Evolutionary conservation across 2,329 filamentous ascomycete genomes (phyloP).

Genomic region (Diplocarpon mali): DNA sequence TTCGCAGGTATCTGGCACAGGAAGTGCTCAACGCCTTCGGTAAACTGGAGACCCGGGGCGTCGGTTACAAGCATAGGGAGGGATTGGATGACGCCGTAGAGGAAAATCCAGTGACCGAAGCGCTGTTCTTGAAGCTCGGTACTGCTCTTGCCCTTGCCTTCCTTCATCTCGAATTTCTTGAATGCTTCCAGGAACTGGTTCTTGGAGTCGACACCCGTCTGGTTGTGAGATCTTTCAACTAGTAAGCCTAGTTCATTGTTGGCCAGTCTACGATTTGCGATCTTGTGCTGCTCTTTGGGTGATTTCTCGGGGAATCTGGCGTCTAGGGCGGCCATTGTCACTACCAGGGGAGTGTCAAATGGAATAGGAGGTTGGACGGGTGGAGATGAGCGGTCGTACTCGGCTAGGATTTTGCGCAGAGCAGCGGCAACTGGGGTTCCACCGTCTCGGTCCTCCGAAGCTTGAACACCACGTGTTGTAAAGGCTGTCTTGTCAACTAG

Average conservation of each 20-base stretch:
- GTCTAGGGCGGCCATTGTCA: slow-evolving; percentile 54
- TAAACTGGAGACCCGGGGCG: slow-evolving; percentile 56
- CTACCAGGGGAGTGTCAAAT: slow-evolving; percentile 74
- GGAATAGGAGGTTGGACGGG: slow-evolving; percentile 86
- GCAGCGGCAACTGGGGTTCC: slow-evolving; percentile 54
- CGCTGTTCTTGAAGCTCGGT: slow-evolving; percentile 61
- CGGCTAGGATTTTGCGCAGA: slow-evolving; percentile 67
- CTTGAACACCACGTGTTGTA: slow-evolving; percentile 63
- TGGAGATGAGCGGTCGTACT: slow-evolving; percentile 81
- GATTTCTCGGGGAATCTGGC: slow-evolving; percentile 51
- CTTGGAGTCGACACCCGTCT: slow-evolving; percentile 46
- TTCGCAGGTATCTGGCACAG: slow-evolving; percentile 65
- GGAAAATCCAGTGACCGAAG: slow-evolving; percentile 70
- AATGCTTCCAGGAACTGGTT: slow-evolving; percentile 59
- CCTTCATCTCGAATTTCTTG: slow-evolving; percentile 58
- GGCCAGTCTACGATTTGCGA: slow-evolving; percentile 61
- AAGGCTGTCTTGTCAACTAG: slow-evolving; percentile 69
- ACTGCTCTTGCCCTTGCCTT: slow-evolving; percentile 51
- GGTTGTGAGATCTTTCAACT: slow-evolving; percentile 72
- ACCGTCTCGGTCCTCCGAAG: slow-evolving; percentile 43
- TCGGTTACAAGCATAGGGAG: slow-evolving; percentile 70
- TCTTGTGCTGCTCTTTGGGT: slow-evolving; percentile 63
- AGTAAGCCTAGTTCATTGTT: slow-evolving; percentile 67
- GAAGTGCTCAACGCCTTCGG: slow-evolving; percentile 70
- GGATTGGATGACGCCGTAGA: slow-evolving; percentile 68